phyloP scores from a whole-genome alignment of 2,329 filamentous ascomycete genomes.

The Fusarium caatingaense region DNA sequence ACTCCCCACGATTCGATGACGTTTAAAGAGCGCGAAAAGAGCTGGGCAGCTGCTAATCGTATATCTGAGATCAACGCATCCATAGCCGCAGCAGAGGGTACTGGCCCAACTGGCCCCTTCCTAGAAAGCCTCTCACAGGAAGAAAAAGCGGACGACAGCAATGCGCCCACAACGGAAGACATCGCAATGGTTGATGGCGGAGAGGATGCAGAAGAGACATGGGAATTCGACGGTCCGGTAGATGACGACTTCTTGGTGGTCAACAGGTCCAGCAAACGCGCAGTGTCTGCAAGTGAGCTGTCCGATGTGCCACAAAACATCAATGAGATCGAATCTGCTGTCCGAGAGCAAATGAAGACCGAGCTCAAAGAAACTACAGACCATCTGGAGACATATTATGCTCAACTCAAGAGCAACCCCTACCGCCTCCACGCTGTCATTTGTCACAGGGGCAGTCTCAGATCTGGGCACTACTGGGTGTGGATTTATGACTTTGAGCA shows the following conservation, averaged over 20 bases:
- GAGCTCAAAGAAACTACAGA: conserved; percentile 52
- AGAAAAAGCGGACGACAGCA: neutral
- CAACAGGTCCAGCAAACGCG: conserved; percentile 22
- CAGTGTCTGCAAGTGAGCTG: neutral
- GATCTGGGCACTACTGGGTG: conserved; percentile 93
- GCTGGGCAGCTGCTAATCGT: conserved; percentile 79
- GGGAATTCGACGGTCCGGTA: conserved; percentile 55
- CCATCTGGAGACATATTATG: conserved; percentile 48
- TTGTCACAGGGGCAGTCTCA: conserved; percentile 81
- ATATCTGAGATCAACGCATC: conserved; percentile 66
- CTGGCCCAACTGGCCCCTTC: conserved; percentile 44
- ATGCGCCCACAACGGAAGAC: neutral
- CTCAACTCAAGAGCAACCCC: conserved; percentile 70
- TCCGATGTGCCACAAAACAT: conserved; percentile 27
- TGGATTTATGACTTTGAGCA: conserved; percentile 92
- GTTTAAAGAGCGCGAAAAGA: conserved; percentile 72
- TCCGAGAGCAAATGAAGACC: conserved; percentile 59
- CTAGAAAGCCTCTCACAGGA: conserved; percentile 42
- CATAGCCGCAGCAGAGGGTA: conserved; percentile 44
- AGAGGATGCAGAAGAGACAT: conserved; percentile 44
- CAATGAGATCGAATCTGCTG: conserved; percentile 41
- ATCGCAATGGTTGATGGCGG: conserved; percentile 5
- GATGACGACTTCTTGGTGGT: conserved; percentile 53
- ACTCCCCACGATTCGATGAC: conserved; percentile 69
- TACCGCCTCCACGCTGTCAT: conserved; percentile 94